A percentile compares a stretch with the other conserved stretches of the same genome.
phyloP scores from a whole-genome alignment of 2,329 filamentous ascomycete genomes.

The Sclerotinia minor region DNA sequence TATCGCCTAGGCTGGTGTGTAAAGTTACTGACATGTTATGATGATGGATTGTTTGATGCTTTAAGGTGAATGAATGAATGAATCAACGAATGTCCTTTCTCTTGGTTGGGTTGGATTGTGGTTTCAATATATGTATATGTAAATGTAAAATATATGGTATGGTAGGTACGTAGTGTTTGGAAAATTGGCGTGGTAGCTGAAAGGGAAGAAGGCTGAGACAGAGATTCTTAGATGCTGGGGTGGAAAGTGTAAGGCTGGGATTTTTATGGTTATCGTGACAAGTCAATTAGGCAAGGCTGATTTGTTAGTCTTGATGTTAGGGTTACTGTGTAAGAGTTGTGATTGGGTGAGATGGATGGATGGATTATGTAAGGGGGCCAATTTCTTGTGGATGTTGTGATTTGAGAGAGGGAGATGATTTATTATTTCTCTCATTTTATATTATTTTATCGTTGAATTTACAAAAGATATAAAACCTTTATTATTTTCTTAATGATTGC shows the following conservation, averaged over 20 bases:
- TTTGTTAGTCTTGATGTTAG: too few relatives aligned
- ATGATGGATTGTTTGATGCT: conserved; percentile 39
- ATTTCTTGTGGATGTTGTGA: neutral
- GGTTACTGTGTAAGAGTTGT: too few relatives aligned
- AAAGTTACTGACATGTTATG: conserved; percentile 61
- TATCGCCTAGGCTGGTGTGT: conserved; percentile 83
- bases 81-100: neutral
- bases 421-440: neutral
- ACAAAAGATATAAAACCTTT: neutral
- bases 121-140: neutral
- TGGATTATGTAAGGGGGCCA: neutral
- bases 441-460: neutral
- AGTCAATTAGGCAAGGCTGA: too few relatives aligned
- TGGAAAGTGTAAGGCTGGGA: neutral
- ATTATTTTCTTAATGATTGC: neutral
- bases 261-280: too few relatives aligned
- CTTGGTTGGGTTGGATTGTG: neutral
- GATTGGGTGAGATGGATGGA: neutral
- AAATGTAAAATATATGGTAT: neutral
- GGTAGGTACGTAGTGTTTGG: too few relatives aligned
- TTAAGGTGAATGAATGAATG: too few relatives aligned
- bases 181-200: neutral
- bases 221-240: neutral
- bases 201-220: neutral
- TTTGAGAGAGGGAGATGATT: neutral